Evolutionary conservation across 148 eudicot species (phyloP).

Genomic region (Persicaria maculosa): DNA sequence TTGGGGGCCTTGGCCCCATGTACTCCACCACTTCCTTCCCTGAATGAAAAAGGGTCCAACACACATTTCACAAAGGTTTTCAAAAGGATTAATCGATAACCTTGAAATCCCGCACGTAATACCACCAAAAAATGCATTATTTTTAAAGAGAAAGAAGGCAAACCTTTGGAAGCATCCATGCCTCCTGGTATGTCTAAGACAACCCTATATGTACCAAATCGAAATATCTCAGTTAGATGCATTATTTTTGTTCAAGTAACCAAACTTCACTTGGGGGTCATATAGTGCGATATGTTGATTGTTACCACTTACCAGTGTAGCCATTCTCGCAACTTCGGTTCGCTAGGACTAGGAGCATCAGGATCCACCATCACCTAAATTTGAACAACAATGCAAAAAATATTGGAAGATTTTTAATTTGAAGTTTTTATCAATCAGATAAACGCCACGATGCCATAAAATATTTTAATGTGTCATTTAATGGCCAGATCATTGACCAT

Average conservation of each 20-base stretch:
- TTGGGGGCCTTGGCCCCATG: constrained; percentile 38
- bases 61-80: not conserved
- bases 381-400: not conserved
- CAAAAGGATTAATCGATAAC: not conserved
- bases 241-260: no score
- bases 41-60: constrained; percentile 4
- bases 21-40: constrained; percentile 39
- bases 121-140: not conserved
- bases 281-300: no score
- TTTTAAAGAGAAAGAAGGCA: not conserved
- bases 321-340: constrained; percentile 38
- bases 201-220: constrained; percentile 17
- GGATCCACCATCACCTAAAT: constrained; percentile 47
- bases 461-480: no score
- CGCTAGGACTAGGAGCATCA: constrained; percentile 55
- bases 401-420: not conserved
- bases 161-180: constrained; percentile 28
- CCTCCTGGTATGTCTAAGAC: constrained; percentile 31
- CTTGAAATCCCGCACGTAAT: not conserved
- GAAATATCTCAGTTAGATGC: not conserved
- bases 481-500: no score
- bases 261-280: no score
- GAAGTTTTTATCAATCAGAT: no score
- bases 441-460: no score
- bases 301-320: constrained; percentile 31